Evolutionary conservation across 495 filamentous ascomycete species (phyloP).

Genomic region (Podospora comata): DNA sequence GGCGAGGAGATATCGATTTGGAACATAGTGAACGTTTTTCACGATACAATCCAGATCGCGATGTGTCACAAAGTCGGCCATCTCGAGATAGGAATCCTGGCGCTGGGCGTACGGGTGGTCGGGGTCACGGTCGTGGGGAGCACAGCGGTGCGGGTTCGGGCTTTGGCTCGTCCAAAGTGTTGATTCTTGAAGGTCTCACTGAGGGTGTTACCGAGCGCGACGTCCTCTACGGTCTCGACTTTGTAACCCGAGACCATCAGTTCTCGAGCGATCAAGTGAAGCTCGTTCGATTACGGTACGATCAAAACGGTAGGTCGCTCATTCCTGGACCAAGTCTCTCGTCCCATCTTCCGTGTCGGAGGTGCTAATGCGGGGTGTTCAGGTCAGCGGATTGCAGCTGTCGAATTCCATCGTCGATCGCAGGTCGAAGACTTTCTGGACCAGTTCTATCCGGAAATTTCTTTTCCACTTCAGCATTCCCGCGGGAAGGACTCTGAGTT

Average conservation of each 20-base stretch:
- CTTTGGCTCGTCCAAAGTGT: constrained; percentile 10
- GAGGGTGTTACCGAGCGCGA: constrained; percentile 35
- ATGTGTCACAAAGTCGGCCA: neutral
- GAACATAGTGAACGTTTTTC: neutral
- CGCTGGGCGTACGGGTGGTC: neutral
- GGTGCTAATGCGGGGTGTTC: neutral
- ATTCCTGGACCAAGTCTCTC: neutral
- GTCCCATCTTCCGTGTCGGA: neutral
- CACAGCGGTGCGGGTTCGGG: constrained; percentile 2
- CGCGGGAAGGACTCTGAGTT: constrained; percentile 44
- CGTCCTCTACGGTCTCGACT: constrained; percentile 35
- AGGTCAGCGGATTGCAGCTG: constrained; percentile 37
- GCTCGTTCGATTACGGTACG: constrained; percentile 27
- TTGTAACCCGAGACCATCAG: constrained; percentile 27
- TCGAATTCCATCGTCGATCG: constrained; percentile 39
- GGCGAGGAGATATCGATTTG: too few species aligned
- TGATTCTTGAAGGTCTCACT: constrained; percentile 29
- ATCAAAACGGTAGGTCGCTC: constrained; percentile 29
- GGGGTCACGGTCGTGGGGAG: neutral
- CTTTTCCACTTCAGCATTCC: constrained; percentile 35
- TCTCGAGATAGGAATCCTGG: neutral
- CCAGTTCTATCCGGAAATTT: constrained; percentile 59
- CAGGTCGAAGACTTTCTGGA: constrained; percentile 66
- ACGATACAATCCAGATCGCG: neutral
- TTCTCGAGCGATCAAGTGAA: constrained; percentile 32